Conservation (phyloP, 2,329 filamentous ascomycete genomes). For the Paecilomyces sp. region DNA sequence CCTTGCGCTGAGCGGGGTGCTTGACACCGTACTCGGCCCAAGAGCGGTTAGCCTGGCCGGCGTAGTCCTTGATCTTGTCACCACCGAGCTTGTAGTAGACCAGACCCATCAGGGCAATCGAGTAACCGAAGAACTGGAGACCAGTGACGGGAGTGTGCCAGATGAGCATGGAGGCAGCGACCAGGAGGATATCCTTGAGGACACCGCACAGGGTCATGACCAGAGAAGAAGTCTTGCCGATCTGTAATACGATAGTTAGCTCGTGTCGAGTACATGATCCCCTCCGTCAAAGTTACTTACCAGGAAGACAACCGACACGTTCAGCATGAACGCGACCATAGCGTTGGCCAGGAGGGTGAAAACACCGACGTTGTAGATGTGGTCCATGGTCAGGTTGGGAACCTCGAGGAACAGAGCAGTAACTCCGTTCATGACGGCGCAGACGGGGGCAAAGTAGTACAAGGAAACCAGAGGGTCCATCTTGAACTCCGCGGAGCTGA, state of each 20-base stretch:
- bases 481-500: constrained; percentile 70
- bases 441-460: constrained; percentile 85
- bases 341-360: constrained; percentile 65
- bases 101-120: constrained; percentile 59
- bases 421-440: constrained; percentile 70
- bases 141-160: constrained; percentile 65
- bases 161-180: constrained; percentile 67
- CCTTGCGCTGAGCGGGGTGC: constrained; percentile 70
- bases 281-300: constrained; percentile 44
- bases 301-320: constrained; percentile 78
- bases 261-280: background rate
- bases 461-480: constrained; percentile 85
- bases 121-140: constrained; percentile 72
- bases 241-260: constrained; percentile 44
- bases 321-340: constrained; percentile 70
- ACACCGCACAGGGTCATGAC: constrained; percentile 82
- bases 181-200: constrained; percentile 80
- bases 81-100: constrained; percentile 64
- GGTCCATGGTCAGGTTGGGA: constrained; percentile 56
- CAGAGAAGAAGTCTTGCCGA: constrained; percentile 79
- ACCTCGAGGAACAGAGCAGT: constrained; percentile 65
- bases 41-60: constrained; percentile 62
- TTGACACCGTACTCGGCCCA: constrained; percentile 81
- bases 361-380: constrained; percentile 60
- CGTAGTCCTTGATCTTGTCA: constrained; percentile 76